A percentile compares a stretch with the other conserved stretches of the same genome.
phyloP scores from a whole-genome alignment of 306 rosid species.

The Ochetophila trinervis region DNA sequence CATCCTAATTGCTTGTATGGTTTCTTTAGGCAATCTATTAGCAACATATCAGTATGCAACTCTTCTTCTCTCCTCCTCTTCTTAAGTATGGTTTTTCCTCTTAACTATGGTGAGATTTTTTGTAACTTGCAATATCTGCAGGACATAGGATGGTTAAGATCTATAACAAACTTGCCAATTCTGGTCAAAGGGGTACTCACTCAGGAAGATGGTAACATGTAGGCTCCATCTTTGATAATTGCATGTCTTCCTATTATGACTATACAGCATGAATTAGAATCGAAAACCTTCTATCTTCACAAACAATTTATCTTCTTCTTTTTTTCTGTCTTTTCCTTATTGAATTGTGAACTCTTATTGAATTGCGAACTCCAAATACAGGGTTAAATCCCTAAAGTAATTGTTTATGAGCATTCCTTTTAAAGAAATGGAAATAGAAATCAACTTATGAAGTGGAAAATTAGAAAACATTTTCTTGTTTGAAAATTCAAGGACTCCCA shows the following conservation, averaged over 20 bases:
- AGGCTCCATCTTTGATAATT: neutral
- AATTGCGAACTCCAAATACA: too few relatives aligned
- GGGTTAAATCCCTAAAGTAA: too few relatives aligned
- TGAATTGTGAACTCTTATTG: too few relatives aligned
- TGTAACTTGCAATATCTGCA: constrained; percentile 10
- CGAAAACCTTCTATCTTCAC: too few relatives aligned
- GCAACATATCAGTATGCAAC: neutral
- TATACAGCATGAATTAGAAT: neutral
- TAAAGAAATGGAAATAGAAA: neutral
- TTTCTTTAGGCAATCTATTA: neutral
- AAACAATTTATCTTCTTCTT: too few relatives aligned
- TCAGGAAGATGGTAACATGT: constrained; percentile 38
- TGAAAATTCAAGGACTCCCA: too few relatives aligned
- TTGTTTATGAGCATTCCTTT: too few relatives aligned
- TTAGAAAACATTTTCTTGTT: neutral
- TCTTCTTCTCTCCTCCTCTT: neutral
- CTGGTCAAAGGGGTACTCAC: constrained; percentile 41
- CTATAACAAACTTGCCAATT: constrained; percentile 38
- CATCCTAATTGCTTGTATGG: neutral
- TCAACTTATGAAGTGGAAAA: neutral
- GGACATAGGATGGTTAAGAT: constrained; percentile 37
- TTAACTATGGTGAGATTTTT: neutral
- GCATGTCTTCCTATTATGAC: neutral
- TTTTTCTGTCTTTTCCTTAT: too few relatives aligned
- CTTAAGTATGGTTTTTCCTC: too few relatives aligned